phyloP scores from a whole-genome alignment of 164 flowering plant species.

The Liriodendron chinense region DNA sequence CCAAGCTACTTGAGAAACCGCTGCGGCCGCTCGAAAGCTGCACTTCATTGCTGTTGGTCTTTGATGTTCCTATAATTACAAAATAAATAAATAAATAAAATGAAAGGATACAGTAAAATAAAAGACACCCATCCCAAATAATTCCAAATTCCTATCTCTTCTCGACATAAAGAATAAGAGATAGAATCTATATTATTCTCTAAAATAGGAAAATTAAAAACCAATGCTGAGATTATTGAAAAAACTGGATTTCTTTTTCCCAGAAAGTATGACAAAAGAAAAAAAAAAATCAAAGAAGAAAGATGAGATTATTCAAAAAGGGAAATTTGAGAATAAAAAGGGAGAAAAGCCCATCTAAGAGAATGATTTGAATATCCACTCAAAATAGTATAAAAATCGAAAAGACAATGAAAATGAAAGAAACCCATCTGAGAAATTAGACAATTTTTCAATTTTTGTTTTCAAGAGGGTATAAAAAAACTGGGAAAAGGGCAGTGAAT shows the following conservation, averaged over 20 bases:
- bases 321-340: no score
- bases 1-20: constrained; percentile 15
- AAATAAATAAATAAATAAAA: not conserved
- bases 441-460: no score
- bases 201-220: not conserved
- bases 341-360: no score
- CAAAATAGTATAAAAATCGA: no score
- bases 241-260: not conserved
- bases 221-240: not conserved
- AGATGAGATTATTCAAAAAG: no score
- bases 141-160: not conserved
- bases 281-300: no score
- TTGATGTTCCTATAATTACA: constrained; percentile 14
- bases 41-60: constrained; percentile 8
- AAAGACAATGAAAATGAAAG: no score
- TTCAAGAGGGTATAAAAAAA: not conserved
- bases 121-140: not conserved
- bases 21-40: constrained; percentile 2
- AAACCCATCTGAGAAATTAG: no score
- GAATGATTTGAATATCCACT: no score
- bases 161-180: not conserved
- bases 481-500: not conserved
- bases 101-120: not conserved
- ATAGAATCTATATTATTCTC: not conserved
- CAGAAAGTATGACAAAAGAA: no score